Base-by-base conservation (phyloP, 805 yeast genomes). In the Millerozyma acaciae region DNA sequence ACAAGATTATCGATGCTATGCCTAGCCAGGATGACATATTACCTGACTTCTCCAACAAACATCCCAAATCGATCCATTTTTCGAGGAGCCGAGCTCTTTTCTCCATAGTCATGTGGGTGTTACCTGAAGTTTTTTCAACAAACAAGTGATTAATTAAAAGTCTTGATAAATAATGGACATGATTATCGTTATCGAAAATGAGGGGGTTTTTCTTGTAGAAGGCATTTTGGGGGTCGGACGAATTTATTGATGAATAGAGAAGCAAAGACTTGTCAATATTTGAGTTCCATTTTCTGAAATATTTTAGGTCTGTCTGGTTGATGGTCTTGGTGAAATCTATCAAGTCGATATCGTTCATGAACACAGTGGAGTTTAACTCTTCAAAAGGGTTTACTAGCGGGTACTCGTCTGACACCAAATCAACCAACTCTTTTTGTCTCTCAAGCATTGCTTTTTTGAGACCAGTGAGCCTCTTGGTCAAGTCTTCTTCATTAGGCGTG, bases 21-120 rank as follows among this genome's bases (percentile, higher is more conserved):
- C 96, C 95, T 16, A 87, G 63, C 97, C 97, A 90, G 19, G 93
- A 80, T 0, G 88, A 89, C 89, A 87, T 86, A 53, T 90, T 95
- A 31, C 97, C 97, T 19, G 75, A 63, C 39, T 75, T 75, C 48
- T 86, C 93, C 40, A 90, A 74, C 17, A 68, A 62, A 42, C 82
- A 76, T 3, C 96, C 97, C 27, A 90, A 65, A 39, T 78, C 78
- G 26, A 89, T 83, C 97, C 97, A 90, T 51, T 78, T 81, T 29
- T 78, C 77, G 22, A 90, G 55, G 4, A 88, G 49, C 26, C 73
- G 59, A 1, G 94, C 94, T 38, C 93, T 70, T 19, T 56, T 53
- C 37, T 65, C 74, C 16, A 29, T 14, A 5, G 44, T 18, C 10
- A 12, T 23, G 21, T 12, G 19, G 19, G 40, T 30, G 14, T 39